Base-by-base conservation (phyloP, 192 early-diverging fungal genomes). In the Backusella luteola region DNA sequence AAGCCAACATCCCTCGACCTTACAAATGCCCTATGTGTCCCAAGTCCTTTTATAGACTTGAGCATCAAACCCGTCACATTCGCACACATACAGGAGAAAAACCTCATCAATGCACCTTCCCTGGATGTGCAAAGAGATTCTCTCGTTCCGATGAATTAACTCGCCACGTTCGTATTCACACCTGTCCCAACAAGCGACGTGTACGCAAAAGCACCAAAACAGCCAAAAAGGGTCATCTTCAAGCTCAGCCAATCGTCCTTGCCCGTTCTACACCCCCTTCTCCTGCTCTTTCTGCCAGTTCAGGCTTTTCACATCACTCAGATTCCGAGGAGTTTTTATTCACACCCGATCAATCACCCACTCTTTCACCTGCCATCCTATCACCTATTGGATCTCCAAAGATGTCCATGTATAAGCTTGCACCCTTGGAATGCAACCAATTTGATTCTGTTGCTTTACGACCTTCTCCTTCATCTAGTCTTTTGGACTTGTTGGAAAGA, bases 61-160 rank as follows among this genome's bases (percentile, higher is more conserved):
- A 96, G 81, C 95, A 97, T 79, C 89, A 96, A 71, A 91, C 90
- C 52, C 93, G 95, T 66, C 95, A 97, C 75, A 87, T 92, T 74
- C 91, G 94, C 66, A 93, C 94, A 15, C 96, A 98, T 78, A 96
- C 94, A 8, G 93, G 94, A 41, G 90, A 91, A 76, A 94, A 92
- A 71, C 96, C 96, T 21, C 96, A 93, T 78, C 85, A 84, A 42
- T 98, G 96, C 79, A 84, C 86, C 0, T 86, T 91, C 23, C 34
- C 71, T 15, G 84, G 85, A 34, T 97, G 96, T 74, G 88, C 87
- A 71, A 94, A 94, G 84, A 87, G 89, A 11, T 97, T 97, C 81
- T 92, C 93, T 36, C 90, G 96, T 11, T 90, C 93, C 4, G 96
- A 97, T 74, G 93, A 97, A 77, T 77, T 93, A 41, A 88, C 87